Conservation (phyloP, 345 rosid genomes). For the Leavenworthia alabamica region DNA sequence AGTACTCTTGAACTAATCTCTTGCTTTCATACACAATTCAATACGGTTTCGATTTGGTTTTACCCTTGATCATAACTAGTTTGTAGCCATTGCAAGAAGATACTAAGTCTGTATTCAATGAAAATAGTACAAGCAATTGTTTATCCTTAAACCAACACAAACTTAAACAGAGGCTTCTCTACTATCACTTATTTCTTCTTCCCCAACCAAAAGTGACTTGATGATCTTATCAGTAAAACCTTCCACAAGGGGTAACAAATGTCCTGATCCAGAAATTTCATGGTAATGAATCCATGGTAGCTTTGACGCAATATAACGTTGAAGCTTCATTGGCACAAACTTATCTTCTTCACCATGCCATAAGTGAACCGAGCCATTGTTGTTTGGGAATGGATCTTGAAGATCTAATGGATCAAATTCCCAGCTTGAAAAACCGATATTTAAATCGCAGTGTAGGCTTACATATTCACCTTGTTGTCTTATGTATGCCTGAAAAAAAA, state of each 20-base stretch:
- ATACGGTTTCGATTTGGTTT: neutral
- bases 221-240: slow-evolving; percentile 46
- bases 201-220: slow-evolving; percentile 36
- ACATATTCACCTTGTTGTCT: slow-evolving; percentile 59
- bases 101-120: neutral
- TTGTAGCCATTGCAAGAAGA: neutral
- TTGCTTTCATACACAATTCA: neutral
- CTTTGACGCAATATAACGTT: slow-evolving; percentile 35
- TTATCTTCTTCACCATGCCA: slow-evolving; percentile 81
- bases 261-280: slow-evolving; percentile 56
- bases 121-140: neutral
- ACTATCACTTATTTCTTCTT: neutral
- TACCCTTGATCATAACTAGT: neutral
- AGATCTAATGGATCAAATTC: slow-evolving; percentile 67
- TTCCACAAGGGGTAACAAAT: slow-evolving; percentile 36
- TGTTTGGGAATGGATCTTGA: slow-evolving; percentile 48
- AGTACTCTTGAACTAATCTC: neutral
- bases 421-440: slow-evolving; percentile 62
- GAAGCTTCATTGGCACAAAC: slow-evolving; percentile 42
- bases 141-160: neutral
- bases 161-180: neutral
- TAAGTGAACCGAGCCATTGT: slow-evolving; percentile 49
- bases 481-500: slow-evolving; percentile 23
- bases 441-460: slow-evolving; percentile 57
- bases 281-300: slow-evolving; percentile 58